phyloP scores from a whole-genome alignment of 2,329 filamentous ascomycete genomes.

The Fusarium tjaetaba region DNA sequence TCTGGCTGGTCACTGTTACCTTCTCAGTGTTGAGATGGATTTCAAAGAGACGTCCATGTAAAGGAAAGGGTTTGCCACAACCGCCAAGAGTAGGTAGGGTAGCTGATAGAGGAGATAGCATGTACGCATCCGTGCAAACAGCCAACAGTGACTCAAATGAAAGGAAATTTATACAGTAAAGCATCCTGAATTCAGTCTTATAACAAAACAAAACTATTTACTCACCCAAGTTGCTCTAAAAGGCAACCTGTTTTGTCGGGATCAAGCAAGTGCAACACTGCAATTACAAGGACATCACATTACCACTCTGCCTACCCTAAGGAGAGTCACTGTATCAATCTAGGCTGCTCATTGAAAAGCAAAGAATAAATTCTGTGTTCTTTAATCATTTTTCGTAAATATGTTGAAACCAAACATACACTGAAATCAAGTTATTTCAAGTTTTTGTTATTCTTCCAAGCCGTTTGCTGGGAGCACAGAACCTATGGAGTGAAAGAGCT shows the following conservation, averaged over 20 bases:
- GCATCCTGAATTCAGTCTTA: rapidly evolving
- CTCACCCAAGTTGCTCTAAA: neutral
- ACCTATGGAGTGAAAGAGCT: too few relatives aligned
- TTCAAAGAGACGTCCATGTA: neutral
- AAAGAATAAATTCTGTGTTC: neutral
- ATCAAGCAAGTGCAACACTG: too few relatives aligned
- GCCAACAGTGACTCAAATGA: neutral
- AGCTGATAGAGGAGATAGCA: neutral
- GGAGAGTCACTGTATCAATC: neutral
- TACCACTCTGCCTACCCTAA: neutral
- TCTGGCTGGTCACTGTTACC: neutral
- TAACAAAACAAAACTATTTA: neutral
- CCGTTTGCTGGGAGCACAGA: neutral
- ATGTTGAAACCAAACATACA: neutral
- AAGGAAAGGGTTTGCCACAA: neutral
- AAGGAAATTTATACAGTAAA: rapidly evolving
- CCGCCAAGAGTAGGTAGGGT: too few relatives aligned
- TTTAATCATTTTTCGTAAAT: neutral
- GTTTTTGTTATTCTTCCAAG: neutral
- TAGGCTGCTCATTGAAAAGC: too few relatives aligned
- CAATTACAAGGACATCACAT: neutral
- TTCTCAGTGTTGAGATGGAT: neutral
- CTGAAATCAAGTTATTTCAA: neutral
- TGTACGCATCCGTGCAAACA: neutral
- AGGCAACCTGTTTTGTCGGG: neutral